Base-by-base conservation (phyloP, 441 rosid genomes). In the Iberis amara region DNA sequence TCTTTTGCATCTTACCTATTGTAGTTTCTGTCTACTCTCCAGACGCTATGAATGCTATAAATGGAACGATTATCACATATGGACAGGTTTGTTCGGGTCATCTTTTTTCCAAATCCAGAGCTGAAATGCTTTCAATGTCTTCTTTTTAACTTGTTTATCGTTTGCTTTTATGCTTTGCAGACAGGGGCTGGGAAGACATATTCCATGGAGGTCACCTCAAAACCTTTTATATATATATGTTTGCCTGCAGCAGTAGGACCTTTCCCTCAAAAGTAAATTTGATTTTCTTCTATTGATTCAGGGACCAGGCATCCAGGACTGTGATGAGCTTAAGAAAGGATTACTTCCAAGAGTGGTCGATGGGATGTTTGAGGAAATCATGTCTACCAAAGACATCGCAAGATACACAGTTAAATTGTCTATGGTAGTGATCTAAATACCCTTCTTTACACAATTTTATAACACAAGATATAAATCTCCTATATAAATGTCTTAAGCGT, bases 171-270 rank as follows among this genome's bases (percentile, higher is more conserved):
- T 37, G 35, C 26, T 64, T 28, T 50, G 66, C 86, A 82, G 97
- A 90, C 97, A n/a, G 96, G 96, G 57, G 97, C 94, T 36, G 96
- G 89, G 61, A 86, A 90, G 82, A 86, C 96, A 8, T 84, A 76
- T 28, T 76, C 82, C 73, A 86, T 82, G 83, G 96, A 90, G 94
- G 94, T 86, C 50, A 47, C 49, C 18, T 44, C 12, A 52, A 37
- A 41, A 57, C 21, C 23, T 40, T 31, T 27, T 18, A 32, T 11
- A 42, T 18, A 27, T 8, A 42, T 28, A 49, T 31, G 3, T 3
- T 42, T 44, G 36, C 32, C 37, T 27, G 27, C 15, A 30, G 21
- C 21, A 21, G 10, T 37, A 39, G 9, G 40, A 31, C 28, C 64
- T 21, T 18, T 3, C 33, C 37, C 24, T 51, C 37, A 57, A 6